Conservation (phyloP, 139 green algal species). For the Ettlia oleoabundans region DNA sequence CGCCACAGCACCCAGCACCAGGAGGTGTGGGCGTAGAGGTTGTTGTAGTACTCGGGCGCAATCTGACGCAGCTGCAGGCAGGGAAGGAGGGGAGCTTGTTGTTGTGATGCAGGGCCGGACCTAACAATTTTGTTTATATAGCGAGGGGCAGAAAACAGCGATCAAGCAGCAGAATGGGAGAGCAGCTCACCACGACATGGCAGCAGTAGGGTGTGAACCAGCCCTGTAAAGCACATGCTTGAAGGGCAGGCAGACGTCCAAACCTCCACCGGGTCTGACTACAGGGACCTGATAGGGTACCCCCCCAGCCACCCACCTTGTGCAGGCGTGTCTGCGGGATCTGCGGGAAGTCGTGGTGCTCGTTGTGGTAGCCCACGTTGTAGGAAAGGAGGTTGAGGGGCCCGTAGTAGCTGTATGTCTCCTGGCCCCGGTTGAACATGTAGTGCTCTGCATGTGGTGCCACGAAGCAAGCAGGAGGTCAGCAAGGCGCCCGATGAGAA, state of each 20-base stretch:
- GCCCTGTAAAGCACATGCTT: no score
- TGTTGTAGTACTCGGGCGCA: slow-evolving; percentile 77
- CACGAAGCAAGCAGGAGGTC: not conserved
- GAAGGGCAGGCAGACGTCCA: no score
- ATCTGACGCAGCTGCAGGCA: slow-evolving; percentile 55
- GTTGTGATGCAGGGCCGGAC: not conserved
- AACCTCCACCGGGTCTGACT: no score
- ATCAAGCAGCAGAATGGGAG: no score
- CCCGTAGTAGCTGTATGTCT: slow-evolving; percentile 87
- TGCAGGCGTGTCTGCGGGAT: slow-evolving; percentile 73
- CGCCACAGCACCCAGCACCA: slow-evolving; percentile 71
- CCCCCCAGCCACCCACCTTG: no score
- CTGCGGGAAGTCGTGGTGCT: slow-evolving; percentile 86
- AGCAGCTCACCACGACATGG: no score
- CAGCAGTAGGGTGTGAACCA: no score
- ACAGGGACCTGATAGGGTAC: no score
- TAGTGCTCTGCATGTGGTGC: slow-evolving; percentile 66
- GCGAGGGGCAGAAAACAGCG: no score
- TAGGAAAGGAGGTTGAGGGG: slow-evolving; percentile 74
- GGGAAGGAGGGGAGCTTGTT: not conserved
- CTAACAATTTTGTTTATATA: no score
- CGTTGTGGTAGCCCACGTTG: slow-evolving; percentile 86
- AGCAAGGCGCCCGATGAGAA: no score
- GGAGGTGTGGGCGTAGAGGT: slow-evolving; percentile 63
- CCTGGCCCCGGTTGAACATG: slow-evolving; percentile 68